Percentiles rank a stretch among this genome's conserved stretches.
Conservation (phyloP, 2,329 filamentous ascomycete species). For the Acrodontium crateriforme region DNA sequence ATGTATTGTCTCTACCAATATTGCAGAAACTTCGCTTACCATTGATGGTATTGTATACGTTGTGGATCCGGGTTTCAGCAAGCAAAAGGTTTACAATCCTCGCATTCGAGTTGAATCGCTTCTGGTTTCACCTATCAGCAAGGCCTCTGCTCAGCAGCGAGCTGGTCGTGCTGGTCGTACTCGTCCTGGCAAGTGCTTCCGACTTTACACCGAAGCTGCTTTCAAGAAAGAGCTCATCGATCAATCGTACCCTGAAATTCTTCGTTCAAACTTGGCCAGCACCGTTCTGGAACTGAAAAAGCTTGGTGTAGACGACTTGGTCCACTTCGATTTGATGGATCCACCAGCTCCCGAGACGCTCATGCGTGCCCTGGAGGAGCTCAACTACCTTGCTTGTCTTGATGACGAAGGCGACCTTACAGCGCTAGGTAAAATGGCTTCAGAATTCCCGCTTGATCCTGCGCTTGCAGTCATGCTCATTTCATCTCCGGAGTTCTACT, state of each 20-base stretch:
- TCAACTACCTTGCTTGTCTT: slow-evolving; percentile 92
- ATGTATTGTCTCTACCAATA: slow-evolving; percentile 89
- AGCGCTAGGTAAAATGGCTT: slow-evolving; percentile 68
- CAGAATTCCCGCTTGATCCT: slow-evolving; percentile 90
- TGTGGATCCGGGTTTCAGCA: slow-evolving; percentile 97
- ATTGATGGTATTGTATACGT: slow-evolving; percentile 99
- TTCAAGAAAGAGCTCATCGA: slow-evolving; percentile 98
- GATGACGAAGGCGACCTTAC: slow-evolving; percentile 95
- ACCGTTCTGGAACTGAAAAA: slow-evolving; percentile 97
- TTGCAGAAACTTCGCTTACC: slow-evolving; percentile 92
- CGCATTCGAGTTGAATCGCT: slow-evolving; percentile 92
- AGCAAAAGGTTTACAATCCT: slow-evolving; percentile 98
- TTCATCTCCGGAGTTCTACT: slow-evolving; percentile 93
- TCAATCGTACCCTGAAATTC: slow-evolving; percentile 90
- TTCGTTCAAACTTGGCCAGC: slow-evolving; percentile 85
- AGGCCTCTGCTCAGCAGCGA: slow-evolving; percentile 90
- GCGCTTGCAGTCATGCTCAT: slow-evolving; percentile 95
- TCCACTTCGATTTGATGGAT: slow-evolving; percentile 98
- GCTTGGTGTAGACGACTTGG: slow-evolving; percentile 84
- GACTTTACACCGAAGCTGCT: slow-evolving; percentile 83
- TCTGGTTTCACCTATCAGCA: slow-evolving; percentile 94
- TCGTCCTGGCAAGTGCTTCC: slow-evolving; percentile 94
- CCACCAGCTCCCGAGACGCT: slow-evolving; percentile 94
- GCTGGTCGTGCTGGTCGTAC: slow-evolving; percentile 99
- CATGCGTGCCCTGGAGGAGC: slow-evolving; percentile 92